phyloP scores from a whole-genome alignment of 768 basidiomycete species.

The Amanita pallidorosea region DNA sequence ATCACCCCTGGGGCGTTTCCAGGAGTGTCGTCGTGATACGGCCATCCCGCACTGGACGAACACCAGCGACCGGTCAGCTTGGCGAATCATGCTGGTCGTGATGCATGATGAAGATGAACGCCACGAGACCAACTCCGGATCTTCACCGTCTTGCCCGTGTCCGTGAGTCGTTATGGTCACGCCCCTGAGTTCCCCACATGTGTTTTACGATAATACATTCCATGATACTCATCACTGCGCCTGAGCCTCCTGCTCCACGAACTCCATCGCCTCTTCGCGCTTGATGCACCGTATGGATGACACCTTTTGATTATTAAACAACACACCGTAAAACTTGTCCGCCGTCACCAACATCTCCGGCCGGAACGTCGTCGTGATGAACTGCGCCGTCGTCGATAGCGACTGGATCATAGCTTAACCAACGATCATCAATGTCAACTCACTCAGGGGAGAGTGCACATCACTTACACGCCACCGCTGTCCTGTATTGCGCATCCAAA shows the following conservation, averaged over 20 bases:
- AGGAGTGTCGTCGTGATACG: background rate
- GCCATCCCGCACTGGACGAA: background rate
- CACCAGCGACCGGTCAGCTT: background rate
- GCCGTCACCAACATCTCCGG: conserved; percentile 95
- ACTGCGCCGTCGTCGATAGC: conserved; percentile 79
- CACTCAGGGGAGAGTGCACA: background rate
- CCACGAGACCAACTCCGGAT: too few species aligned
- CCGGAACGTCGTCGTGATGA: conserved; percentile 97
- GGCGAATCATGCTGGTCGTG: background rate
- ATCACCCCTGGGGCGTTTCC: conserved; percentile 1
- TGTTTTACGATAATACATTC: too few species aligned
- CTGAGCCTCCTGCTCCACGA: conserved; percentile 71
- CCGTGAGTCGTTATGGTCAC: too few species aligned
- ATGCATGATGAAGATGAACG: background rate
- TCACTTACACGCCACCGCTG: conserved; percentile 81
- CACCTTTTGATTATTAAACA: conserved; percentile 94
- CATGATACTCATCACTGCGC: conserved; percentile 13
- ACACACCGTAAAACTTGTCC: conserved; percentile 94
- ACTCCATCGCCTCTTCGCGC: conserved; percentile 85
- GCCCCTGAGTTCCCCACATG: too few species aligned
- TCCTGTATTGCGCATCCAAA: conserved; percentile 94
- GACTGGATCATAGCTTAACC: conserved; percentile 84
- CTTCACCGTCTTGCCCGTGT: too few species aligned
- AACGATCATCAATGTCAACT: background rate
- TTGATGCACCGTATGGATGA: conserved; percentile 82